Evolutionary conservation across 441 rosid genomes (phyloP).

Genomic region (Corymbia citriodora): DNA sequence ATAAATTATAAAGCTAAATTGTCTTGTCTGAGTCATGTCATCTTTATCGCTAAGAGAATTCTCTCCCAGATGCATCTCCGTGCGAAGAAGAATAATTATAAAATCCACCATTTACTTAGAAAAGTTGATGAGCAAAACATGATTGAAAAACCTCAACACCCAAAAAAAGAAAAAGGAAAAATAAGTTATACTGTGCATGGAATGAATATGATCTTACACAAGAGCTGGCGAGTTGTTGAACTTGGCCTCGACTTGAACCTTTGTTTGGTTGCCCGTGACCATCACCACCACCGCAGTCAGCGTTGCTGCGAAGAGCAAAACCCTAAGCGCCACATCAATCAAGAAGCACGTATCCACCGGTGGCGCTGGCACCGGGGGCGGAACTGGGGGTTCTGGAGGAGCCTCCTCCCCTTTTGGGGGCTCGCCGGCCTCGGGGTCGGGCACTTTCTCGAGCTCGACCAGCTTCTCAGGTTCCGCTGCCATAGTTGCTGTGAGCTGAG

Average conservation of each 20-base stretch:
- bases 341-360: slow-evolving; percentile 1
- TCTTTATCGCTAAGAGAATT: not conserved
- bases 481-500: not conserved
- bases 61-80: not conserved
- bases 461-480: not conserved
- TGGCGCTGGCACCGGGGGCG: not conserved
- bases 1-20: not conserved
- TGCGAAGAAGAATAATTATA: not conserved
- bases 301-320: slow-evolving; percentile 44
- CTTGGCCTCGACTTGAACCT: not conserved
- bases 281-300: slow-evolving; percentile 44
- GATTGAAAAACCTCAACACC: not conserved
- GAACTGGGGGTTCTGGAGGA: not conserved
- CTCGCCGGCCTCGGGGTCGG: not conserved
- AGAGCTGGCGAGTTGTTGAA: slow-evolving; percentile 7
- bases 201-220: not conserved
- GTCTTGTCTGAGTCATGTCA: not conserved
- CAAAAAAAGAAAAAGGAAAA: not conserved
- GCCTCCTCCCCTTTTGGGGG: not conserved
- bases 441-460: not conserved
- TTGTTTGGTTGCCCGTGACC: slow-evolving; percentile 57
- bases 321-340: slow-evolving; percentile 44
- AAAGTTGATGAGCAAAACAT: not conserved
- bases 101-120: not conserved
- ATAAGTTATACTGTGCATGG: not conserved